Conservation (phyloP, 192 early-diverging fungal genomes). For the Rhizophagus clarus region DNA sequence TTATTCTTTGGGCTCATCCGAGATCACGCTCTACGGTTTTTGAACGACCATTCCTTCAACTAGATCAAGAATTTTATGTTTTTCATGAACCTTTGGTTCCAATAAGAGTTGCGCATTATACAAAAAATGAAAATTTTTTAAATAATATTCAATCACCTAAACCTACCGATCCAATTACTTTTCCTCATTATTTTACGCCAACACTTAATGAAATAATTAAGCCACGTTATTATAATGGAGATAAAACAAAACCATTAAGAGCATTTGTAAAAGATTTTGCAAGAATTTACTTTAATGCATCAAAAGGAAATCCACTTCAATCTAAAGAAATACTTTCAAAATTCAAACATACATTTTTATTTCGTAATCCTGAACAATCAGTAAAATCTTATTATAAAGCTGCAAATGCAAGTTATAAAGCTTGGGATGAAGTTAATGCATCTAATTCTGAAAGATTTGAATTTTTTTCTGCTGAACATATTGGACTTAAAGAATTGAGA, state of each 20-base stretch:
- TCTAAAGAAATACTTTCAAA: conserved; percentile 1
- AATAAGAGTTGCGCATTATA: neutral
- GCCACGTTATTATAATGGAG: neutral
- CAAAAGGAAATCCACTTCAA: neutral
- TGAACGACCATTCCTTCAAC: conserved; percentile 17
- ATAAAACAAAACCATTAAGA: neutral
- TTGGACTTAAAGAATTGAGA: conserved; percentile 8
- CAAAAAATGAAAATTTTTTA: neutral
- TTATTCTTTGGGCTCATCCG: conserved; percentile 10
- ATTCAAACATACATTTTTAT: conserved; percentile 15
- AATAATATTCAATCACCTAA: conserved; percentile 1
- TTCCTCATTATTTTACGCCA: neutral
- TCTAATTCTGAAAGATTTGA: neutral
- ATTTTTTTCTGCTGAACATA: neutral
- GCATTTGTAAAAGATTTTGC: conserved; percentile 17
- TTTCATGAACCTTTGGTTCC: neutral
- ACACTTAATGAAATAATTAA: neutral
- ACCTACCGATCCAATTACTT: conserved; percentile 13
- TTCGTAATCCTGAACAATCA: conserved; percentile 11
- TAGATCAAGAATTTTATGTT: conserved; percentile 1
- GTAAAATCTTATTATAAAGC: conserved; percentile 11
- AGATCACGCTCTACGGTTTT: neutral
- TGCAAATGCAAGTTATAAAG: neutral
- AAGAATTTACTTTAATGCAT: neutral
- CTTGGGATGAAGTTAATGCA: neutral